Conservation (phyloP, 805 yeast genomes). For the Myxozyma melibiosi region DNA sequence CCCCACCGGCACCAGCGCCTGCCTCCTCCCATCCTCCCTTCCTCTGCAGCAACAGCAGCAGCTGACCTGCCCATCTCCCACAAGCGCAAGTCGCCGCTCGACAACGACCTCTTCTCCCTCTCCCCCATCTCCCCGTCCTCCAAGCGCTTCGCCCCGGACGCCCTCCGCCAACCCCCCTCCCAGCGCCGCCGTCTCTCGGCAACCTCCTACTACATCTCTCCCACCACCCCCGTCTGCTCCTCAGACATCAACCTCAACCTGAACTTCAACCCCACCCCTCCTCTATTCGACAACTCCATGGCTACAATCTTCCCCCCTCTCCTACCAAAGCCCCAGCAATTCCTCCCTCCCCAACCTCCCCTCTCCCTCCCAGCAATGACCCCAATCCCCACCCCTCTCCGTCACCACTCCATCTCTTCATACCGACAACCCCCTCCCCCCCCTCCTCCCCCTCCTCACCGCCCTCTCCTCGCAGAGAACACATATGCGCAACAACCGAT, state of each 20-base stretch:
- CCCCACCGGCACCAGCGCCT: neutral
- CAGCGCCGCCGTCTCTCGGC: neutral
- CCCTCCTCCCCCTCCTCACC: neutral
- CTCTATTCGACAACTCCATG: neutral
- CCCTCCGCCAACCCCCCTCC: neutral
- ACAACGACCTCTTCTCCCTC: constrained; percentile 1
- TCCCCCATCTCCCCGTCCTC: neutral
- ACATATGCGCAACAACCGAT: neutral
- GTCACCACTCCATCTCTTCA: neutral
- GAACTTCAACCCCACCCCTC: neutral
- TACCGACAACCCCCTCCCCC: constrained; percentile 3
- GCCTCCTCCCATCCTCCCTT: neutral
- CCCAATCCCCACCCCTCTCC: neutral
- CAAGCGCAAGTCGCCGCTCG: constrained; percentile 12
- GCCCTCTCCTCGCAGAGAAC: neutral
- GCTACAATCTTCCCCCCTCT: constrained; percentile 7
- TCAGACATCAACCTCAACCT: neutral
- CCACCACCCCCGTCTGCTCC: neutral
- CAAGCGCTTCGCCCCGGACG: neutral
- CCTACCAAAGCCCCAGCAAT: neutral
- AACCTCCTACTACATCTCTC: neutral
- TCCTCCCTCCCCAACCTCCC: constrained; percentile 1
- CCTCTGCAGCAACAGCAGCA: neutral
- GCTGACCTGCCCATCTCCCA: neutral
- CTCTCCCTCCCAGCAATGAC: neutral